These are phyloP conservation scores for Aschersonia sp. DNA, from an alignment of 2,329 filamentous ascomycete genomes.

Conservation along the genomic window DNA sequence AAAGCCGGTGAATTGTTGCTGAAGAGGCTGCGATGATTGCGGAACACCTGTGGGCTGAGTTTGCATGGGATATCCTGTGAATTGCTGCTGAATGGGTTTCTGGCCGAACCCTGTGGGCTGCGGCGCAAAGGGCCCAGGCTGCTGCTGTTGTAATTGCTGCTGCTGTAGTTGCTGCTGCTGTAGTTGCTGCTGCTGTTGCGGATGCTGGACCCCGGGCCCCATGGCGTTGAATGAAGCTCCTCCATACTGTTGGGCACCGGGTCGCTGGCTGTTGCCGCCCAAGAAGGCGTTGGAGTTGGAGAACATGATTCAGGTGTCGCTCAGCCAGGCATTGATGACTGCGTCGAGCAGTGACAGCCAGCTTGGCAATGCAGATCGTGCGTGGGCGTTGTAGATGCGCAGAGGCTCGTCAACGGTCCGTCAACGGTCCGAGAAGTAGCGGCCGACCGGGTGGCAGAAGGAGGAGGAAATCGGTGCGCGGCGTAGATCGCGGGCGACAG, in stretches of 20 bases:
- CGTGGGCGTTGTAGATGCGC: too few species aligned
- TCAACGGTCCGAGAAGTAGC: too few species aligned
- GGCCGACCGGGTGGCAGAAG: too few species aligned
- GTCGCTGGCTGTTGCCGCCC: constrained; percentile 62
- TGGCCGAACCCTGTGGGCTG: constrained; percentile 45
- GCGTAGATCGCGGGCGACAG: too few species aligned
- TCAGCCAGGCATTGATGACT: not conserved
- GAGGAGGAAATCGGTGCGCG: too few species aligned
- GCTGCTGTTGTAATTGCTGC: constrained; percentile 26
- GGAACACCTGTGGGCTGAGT: constrained; percentile 31
- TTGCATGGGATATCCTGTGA: constrained; percentile 45
- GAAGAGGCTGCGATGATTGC: constrained; percentile 42
- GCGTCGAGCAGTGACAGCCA: not conserved
- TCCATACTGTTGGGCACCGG: constrained; percentile 40
- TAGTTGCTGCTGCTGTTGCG: constrained; percentile 34
- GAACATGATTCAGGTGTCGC: constrained; percentile 49
- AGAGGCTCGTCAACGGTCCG: too few species aligned
- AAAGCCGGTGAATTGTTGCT: constrained; percentile 57
- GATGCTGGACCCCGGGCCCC: constrained; percentile 26
- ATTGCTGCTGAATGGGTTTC: constrained; percentile 40
- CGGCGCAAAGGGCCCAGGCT: constrained; percentile 39
- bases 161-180: constrained; percentile 31
- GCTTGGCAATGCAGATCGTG: not conserved
- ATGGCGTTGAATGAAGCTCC: constrained; percentile 30
- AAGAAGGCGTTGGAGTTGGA: constrained; percentile 78